Percentiles rank a stretch among this genome's conserved stretches.
These are phyloP conservation scores for Litsea cubeba DNA, from an alignment of 164 flowering plant species.

Conservation along the genomic window DNA sequence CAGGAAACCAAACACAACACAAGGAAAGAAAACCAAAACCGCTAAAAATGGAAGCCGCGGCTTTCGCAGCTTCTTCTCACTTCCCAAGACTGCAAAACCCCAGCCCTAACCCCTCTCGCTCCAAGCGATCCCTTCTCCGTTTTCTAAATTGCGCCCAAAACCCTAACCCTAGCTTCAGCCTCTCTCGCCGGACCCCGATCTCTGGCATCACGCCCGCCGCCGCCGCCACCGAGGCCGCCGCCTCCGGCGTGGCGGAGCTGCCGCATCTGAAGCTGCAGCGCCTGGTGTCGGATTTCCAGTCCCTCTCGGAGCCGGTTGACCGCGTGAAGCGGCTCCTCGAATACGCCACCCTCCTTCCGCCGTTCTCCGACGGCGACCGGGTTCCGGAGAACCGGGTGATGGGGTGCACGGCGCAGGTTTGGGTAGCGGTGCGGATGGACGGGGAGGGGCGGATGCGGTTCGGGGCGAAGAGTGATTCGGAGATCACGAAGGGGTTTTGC, in stretches of 20 bases:
- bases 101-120: background rate
- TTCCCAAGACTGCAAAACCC: background rate
- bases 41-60: background rate
- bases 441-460: conserved; percentile 52
- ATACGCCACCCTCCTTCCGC: conserved; percentile 49
- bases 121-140: background rate
- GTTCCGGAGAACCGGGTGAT: conserved; percentile 55
- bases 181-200: conserved; percentile 13
- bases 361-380: conserved; percentile 35
- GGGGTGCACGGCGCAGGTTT: conserved; percentile 93
- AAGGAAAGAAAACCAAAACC: background rate
- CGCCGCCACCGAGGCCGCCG: conserved; percentile 13
- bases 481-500: conserved; percentile 73
- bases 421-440: conserved; percentile 60
- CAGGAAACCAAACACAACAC: background rate
- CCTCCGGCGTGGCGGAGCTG: conserved; percentile 13
- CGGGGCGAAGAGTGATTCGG: conserved; percentile 83
- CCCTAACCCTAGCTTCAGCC: conserved; percentile 7
- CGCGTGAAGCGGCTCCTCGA: conserved; percentile 65
- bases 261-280: conserved; percentile 29
- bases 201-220: conserved; percentile 33
- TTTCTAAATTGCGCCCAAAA: conserved; percentile 20
- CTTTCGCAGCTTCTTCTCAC: background rate
- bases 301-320: conserved; percentile 61
- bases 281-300: conserved; percentile 51